Base-by-base conservation (phyloP, 495 filamentous ascomycete species). In the Penicillium malachiteum region DNA sequence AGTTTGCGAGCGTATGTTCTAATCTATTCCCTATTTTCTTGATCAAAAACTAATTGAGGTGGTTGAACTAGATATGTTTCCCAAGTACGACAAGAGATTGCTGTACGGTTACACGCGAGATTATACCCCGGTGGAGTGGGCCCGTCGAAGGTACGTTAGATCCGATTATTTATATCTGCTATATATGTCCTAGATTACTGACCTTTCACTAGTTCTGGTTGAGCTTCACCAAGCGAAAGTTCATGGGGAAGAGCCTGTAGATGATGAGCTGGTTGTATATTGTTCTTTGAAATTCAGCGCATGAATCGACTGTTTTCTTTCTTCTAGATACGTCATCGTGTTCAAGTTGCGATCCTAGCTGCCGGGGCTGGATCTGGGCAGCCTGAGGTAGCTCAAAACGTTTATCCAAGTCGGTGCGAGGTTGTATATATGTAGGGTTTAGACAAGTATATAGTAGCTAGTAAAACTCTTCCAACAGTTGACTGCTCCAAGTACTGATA, bases 161-260 rank as follows among this genome's bases (percentile, higher is more conserved):
- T 45, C 31, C 49, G 6, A 50, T 17, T n/a, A 17, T 37, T n/a
- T 33, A 16, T 14, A 14, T 31, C 26, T 32, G 21, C 12, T 7
- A 0, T 35, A n/a, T 13, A 12, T 13, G 7, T n/a, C 16, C n/a
- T n/a, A 46, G 17, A 38, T 16, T 32, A 32, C 50, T 54, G 50
- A 61, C 64, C 10, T 56, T 5, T 5, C 34, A 48, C 16, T 55
- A 88, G 84, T 97, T 92, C 88, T 98, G 94, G 94, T 77, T 98
- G 60, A 97, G 93, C 78, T 98, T 96, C 71, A 88, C 89, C 45
- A 98, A 97, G 84, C 85, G 94, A 71, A 96, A 96, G 81, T 98
- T 98, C 72, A 97, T 98, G 95, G 92, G 92, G 66, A 97, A 96
- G 81, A 85, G 84, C 63, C 79, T 92, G 68, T 91, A 78, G 75